Percentiles rank a stretch among this genome's conserved stretches.
Conservation (phyloP, 768 basidiomycete genomes). For the Pleurotus djamor region DNA sequence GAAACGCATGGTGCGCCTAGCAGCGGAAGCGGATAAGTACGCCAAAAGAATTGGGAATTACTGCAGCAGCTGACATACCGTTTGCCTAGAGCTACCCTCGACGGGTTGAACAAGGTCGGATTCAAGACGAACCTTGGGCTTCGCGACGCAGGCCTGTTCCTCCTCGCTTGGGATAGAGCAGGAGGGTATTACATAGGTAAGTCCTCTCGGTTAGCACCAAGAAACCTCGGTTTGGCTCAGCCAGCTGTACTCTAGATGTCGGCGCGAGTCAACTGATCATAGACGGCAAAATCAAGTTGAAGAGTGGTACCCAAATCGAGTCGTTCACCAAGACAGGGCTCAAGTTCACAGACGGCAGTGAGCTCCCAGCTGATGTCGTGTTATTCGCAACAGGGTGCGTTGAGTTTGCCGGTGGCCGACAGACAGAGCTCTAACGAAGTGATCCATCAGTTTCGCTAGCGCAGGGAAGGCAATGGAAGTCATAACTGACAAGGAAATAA, state of each 20-base stretch:
- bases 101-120: constrained; percentile 38
- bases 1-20: constrained; percentile 15
- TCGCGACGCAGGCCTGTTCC: constrained; percentile 32
- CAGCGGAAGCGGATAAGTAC: constrained; percentile 35
- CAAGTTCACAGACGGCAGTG: constrained; percentile 46
- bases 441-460: constrained; percentile 40
- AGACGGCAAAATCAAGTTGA: constrained; percentile 71
- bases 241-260: constrained; percentile 34
- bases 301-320: constrained; percentile 52
- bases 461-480: constrained; percentile 30
- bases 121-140: constrained; percentile 41
- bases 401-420: background rate
- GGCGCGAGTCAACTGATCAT: constrained; percentile 60
- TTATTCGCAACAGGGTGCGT: constrained; percentile 58
- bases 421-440: background rate
- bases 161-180: constrained; percentile 26
- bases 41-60: background rate
- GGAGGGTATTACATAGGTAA: constrained; percentile 51
- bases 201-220: constrained; percentile 2
- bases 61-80: background rate
- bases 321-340: constrained; percentile 41
- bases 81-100: constrained; percentile 26
- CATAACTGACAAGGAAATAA: constrained; percentile 50
- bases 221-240: background rate
- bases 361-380: constrained; percentile 51